Base-by-base conservation (phyloP, 441 rosid species). In the Macaranga tanarius region DNA sequence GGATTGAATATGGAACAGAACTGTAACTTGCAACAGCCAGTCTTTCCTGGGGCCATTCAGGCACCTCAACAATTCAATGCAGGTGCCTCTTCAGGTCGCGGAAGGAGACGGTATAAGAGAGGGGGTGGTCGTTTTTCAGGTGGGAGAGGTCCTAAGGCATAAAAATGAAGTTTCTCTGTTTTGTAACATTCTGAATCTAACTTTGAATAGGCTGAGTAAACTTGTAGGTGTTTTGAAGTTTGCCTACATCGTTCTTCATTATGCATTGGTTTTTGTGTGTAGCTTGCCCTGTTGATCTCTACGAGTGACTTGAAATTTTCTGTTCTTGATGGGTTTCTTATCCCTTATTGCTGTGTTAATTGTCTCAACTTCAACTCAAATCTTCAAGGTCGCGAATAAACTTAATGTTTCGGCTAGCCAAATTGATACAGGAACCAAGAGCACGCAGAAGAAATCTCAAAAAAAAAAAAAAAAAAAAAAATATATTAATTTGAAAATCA, bases 61-160 rank as follows among this genome's bases (percentile, higher is more conserved):
- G 77, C 84, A 54, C 80, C 82, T 20, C 85, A 79, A 73, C 83
- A 79, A 62, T 86, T 89, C 77, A 87, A 80, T 65, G 28, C 17
- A 13, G 86, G 92, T 23, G 76, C 85, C 57, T 73, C 87, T 62
- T 80, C 87, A 4, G 59, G 73, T 47, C 83, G 71, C 12, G 92
- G 90, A 71, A 82, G 82, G 83, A 83, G 79, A 77, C 79, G 81
- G 42, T 77, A 61, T 62, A 84, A 78, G 13, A 73, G 68, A 20
- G 72, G 72, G 16, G 83, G 84, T 38, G 77, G 86, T 51, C 85
- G 79, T 20, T 77, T 74, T 75, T 67, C 70, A 2, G 77, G 83
- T 31, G 67, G 76, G 58, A 72, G 62, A 72, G 44, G 62, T 69
- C 56, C 8, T 17, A 52, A 58, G 19, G 65, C 66, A 12, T 62